Evolutionary conservation across 176 grass and related monocot species (phyloP), one percentile per base, ranked within the genome.

Genomic region (Avena atlantica): DNA sequence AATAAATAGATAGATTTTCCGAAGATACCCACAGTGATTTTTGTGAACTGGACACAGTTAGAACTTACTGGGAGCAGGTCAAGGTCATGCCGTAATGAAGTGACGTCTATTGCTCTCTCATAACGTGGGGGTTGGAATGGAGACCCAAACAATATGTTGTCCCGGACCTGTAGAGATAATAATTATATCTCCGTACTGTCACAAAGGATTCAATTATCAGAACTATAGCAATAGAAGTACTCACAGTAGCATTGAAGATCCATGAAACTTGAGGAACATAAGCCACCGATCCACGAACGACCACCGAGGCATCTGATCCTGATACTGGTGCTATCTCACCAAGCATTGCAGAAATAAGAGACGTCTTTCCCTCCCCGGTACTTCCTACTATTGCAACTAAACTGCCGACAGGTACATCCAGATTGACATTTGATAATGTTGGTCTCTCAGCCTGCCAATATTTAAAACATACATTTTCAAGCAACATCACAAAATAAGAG

Each of bases 221-320:
- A 85, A 57, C 27, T 14, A 80, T 15, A 81, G 9, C 23, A 82
- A 59, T 45, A 40, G 83, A 90, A 25, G 81, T 55, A 81, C 93
- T 94, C 70, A 99, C 97, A 1, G 94, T 99, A 70, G 97, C 97
- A 90, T 99, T 99, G 89, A 99, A 99, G 74, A 99, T 99, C 97
- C 97, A 99, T 87, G 97, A 99, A 91, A 99, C 85, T 91, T 99
- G 97, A 94, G 97, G 94, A 88, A 99, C 94, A 83, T 99, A 99
- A 68, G 97, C 97, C 86, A 96, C 97, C 9, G 90, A 90, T 74
- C 97, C 97, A 69, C 85, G 92, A 78, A 94, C 20, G 27, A 88
- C 81, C 58, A 96, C 94, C 2, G 89, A 96, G 37, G 97, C 90
- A 84, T 89, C 80, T 36, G 94, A 91, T 86, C 91, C 97, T 64